Evolutionary conservation across 2,329 filamentous ascomycete genomes (phyloP), one percentile per base, ranked within the genome.

Genomic region (Fusarium anguioides): DNA sequence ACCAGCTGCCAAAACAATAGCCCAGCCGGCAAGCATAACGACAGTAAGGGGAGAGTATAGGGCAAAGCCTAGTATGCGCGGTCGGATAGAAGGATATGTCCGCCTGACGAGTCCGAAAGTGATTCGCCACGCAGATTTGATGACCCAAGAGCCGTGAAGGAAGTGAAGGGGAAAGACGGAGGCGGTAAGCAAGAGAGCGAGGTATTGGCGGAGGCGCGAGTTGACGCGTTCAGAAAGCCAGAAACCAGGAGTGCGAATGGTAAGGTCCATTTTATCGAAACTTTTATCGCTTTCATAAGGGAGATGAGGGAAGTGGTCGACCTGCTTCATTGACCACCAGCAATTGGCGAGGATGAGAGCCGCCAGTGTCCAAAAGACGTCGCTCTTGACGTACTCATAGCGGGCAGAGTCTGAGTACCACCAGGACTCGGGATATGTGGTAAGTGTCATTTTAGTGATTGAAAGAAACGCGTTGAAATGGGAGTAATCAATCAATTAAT

Each of bases 331-430:
- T 14, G 47, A 49, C 65, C 65, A 66, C 49, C 46, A 58, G 31
- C 17, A 45, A n/a, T 69, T 69, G 18, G 10, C 48, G 7, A 55
- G 3, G 15, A 68, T 52, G 20, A 49, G 23, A 18, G 60, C 23
- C 3, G 55, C 65, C 3, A 68, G 26, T 11, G 44, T 36, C 66
- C 66, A 68, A 41, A 68, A 68, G 4, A 50, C 8, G 33, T 69
- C 66, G 11, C 48, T 68, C n/a, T 40, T 27, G 8, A 69, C 6
- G 11, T 63, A 66, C 31, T 69, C 66, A 12, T 60, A 63, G 6
- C 59, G 58, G 5, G 26, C 23, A 9, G 52, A 20, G 39, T 66
- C 64, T 11, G 46, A 36, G 58, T 67, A 67, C 64, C 52, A 67
- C 35, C 35, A 18, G 14, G 51, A 48, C 17, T 63, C 41, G 11